Evolutionary conservation across 2,329 filamentous ascomycete genomes (phyloP), one percentile per base, ranked within the genome.

Genomic region (Monilinia fructicola): DNA sequence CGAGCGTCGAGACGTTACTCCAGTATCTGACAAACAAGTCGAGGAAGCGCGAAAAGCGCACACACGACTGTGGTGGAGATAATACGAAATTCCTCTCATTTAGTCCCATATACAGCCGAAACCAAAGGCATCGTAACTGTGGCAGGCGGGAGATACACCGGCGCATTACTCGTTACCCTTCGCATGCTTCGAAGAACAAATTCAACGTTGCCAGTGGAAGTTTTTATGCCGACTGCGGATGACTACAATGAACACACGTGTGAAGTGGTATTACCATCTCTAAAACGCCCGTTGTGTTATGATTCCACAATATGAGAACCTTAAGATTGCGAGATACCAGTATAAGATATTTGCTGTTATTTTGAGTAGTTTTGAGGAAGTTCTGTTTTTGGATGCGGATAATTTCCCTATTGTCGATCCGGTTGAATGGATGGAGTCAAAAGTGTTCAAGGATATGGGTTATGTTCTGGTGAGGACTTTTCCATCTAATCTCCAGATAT

Each of bases 301-400:
- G 1, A 72, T 83, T 11, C 78, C 77, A 1, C 76, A 78, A n/a
- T 78, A 81, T 11, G 70, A 71, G 6, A 71, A 73, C 2, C 69
- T 76, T 10, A 70, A 76, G 18, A 78, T 82, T 54, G 73, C 76
- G 23, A 77, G 78, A 60, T 83, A 80, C 71, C 81, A 83, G 67
- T 78, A 80, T 71, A 83, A 83, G 70, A 73, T 76, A 1, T 78
- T 83, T 50, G 78, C 81, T 3, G 79, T 83, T 73, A 74, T 83
- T 10, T 81, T 83, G 70, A 82, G 80, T 11, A 80, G 79, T 0
- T 84, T 83, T 62, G 78, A 81, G 64, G 77, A 82, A 28, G 76
- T 83, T n/a, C 73, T 83, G 9, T 82, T 81, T 69, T 72, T 83
- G 21, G 81, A 83, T 67, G 79, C 79, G 4, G 81, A 83, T 66